Evolutionary conservation across 495 filamentous ascomycete species (phyloP).

Genomic region (Choiromyces venosus): DNA sequence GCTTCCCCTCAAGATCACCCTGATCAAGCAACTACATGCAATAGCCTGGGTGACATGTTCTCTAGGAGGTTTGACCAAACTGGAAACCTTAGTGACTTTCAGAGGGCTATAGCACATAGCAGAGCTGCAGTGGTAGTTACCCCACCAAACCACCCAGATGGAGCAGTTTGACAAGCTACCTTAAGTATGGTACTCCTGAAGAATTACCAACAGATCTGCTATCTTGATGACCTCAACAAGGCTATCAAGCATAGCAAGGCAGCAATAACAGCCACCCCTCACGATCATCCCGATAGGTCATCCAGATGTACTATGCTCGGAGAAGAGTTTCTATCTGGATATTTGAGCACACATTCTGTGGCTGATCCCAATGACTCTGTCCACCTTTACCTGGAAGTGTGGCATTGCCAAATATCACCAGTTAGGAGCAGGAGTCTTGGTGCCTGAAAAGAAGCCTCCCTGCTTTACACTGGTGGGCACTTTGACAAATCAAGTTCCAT

Average conservation of each 20-base stretch:
- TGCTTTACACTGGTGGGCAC: not conserved
- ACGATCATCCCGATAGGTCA: no score
- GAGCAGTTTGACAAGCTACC: not conserved
- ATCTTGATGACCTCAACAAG: not conserved
- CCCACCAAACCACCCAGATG: not conserved
- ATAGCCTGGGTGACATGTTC: constrained; percentile 1
- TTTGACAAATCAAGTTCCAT: constrained; percentile 8
- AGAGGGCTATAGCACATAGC: constrained; percentile 1
- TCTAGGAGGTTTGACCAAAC: not conserved
- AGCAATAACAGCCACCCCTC: no score
- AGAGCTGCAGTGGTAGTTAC: no score
- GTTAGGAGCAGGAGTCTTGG: no score
- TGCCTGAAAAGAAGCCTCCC: not conserved
- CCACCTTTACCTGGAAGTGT: no score
- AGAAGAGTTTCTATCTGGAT: no score
- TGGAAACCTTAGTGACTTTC: not conserved
- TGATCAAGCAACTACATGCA: not conserved
- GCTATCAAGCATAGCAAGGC: not conserved
- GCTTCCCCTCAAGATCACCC: not conserved
- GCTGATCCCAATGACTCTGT: no score
- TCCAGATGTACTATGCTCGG: no score
- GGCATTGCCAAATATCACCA: no score
- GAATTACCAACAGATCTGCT: not conserved
- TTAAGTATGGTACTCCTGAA: not conserved
- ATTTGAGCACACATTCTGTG: no score